Base-by-base conservation (phyloP, 2,329 filamentous ascomycete genomes). In the Nothophoma quercina region DNA sequence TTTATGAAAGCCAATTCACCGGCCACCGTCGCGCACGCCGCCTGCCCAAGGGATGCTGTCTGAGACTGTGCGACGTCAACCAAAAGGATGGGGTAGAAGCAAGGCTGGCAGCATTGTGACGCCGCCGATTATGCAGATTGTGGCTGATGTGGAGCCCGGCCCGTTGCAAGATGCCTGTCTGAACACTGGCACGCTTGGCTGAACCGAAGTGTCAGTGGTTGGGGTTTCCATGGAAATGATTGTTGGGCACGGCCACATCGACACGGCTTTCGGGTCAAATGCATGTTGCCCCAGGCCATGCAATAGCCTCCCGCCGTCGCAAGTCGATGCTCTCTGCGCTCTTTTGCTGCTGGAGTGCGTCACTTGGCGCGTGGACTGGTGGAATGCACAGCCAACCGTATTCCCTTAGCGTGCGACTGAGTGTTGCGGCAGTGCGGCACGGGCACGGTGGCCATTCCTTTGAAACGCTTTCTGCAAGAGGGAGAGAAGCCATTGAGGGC, bases 201-300 rank as follows among this genome's bases (percentile, higher is more conserved):
- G 43, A 44, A 33, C 50, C 56, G 51, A 47, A 48, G 54, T 62
- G 59, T 62, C 64, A 64, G 51, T 53, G 34, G 44, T 58, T 54
- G 51, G 63, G 56, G 63, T 61, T 64, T 63, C 60, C 59, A 62
- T 63, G 62, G 49, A 61, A 56, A 64, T 49, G 50, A 47, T 32
- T 39, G 34, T 43, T 42, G 51, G 50, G 61, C 63, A 65, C 63
- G 56, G 59, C 60, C 58, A 61, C 56, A 51, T 21, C 35, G 40
- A 48, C 40, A 48, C 52, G 55, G 50, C 50, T 42, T 4, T 36
- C 50, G 44, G 36, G 42, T 22, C 36, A 7, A 22, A 33, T 46
- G 53, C 47, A 38, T 44, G 28, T 57, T 56, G 55, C 55, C 48
- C 50, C 58, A 39, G 39, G 51, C 51, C 55, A 51, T 53, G 53